Conservation (phyloP, 208 protist species). For the Endotrypanum monterogeii region DNA sequence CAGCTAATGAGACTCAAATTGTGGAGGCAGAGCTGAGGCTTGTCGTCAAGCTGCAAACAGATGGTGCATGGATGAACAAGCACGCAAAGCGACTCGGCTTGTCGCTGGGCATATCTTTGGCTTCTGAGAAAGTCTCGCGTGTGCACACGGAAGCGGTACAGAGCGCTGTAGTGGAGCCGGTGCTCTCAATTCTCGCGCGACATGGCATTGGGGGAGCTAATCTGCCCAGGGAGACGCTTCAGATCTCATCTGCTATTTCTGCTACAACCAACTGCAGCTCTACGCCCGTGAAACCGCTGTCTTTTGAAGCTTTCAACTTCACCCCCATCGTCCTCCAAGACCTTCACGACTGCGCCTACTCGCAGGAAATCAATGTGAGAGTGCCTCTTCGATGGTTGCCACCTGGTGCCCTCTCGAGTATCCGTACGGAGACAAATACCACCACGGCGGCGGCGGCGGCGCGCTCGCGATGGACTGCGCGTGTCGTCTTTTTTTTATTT, state of each 20-base stretch:
- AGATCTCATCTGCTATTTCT: not conserved
- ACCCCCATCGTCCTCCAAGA: conserved; percentile 21
- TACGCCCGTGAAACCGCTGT: not conserved
- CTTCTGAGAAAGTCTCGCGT: not conserved
- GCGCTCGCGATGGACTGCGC: conserved; percentile 19
- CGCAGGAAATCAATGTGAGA: conserved; percentile 10
- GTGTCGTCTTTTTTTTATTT: conserved; percentile 15
- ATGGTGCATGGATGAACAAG: conserved; percentile 20
- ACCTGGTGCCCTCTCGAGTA: too few relatives aligned
- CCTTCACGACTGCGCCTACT: conserved; percentile 21
- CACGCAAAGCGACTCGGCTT: conserved; percentile 1
- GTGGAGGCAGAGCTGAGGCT: conserved; percentile 10
- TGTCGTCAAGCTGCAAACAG: conserved; percentile 13
- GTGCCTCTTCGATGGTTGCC: conserved; percentile 20
- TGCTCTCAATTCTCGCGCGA: not conserved
- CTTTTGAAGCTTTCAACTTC: conserved; percentile 23
- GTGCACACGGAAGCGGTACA: not conserved
- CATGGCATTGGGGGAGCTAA: not conserved
- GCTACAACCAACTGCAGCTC: not conserved
- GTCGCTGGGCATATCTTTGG: conserved; percentile 18
- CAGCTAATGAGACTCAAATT: not conserved
- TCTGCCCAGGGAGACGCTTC: not conserved
- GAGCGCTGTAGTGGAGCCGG: not conserved
- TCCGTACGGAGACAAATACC: not conserved
- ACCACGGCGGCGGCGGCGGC: not conserved